Percentiles rank a stretch among this genome's conserved stretches.
phyloP scores from a whole-genome alignment of 371 early-diverging fungal species.

The Mortierella sp. region DNA sequence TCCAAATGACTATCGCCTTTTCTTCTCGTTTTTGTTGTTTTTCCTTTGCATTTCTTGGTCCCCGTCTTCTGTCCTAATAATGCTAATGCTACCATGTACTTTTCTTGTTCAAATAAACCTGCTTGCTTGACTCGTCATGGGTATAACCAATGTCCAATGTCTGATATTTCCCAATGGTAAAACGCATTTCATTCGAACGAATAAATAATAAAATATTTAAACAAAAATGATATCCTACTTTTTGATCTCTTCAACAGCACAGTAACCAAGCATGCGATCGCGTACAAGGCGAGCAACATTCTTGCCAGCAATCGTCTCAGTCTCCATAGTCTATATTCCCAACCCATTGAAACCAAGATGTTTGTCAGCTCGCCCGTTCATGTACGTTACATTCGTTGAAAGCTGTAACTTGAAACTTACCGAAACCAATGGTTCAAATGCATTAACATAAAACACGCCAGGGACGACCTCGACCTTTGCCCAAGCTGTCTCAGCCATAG shows the following conservation, averaged over 20 bases:
- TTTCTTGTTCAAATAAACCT: no score
- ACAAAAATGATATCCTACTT: neutral
- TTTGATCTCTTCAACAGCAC: constrained; percentile 31
- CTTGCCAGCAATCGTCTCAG: constrained; percentile 67
- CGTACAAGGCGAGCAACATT: constrained; percentile 66
- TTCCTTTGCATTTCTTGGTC: no score
- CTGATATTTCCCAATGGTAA: no score
- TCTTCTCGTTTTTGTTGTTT: constrained; percentile 4
- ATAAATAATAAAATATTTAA: no score
- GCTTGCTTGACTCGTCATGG: no score
- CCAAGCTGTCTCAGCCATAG: constrained; percentile 12
- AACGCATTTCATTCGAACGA: no score
- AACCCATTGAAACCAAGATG: neutral
- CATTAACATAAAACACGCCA: constrained; percentile 68
- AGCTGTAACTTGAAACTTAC: no score
- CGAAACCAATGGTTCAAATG: constrained; percentile 71
- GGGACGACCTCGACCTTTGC: constrained; percentile 50
- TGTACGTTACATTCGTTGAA: neutral
- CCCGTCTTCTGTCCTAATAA: no score
- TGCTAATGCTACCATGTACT: no score
- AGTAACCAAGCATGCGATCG: constrained; percentile 51
- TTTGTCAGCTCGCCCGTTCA: neutral
- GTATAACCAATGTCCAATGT: no score
- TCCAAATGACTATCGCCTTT: no score
- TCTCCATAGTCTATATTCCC: constrained; percentile 79